Conservation (phyloP, 306 rosid genomes). For the Inga leiocalycina region DNA sequence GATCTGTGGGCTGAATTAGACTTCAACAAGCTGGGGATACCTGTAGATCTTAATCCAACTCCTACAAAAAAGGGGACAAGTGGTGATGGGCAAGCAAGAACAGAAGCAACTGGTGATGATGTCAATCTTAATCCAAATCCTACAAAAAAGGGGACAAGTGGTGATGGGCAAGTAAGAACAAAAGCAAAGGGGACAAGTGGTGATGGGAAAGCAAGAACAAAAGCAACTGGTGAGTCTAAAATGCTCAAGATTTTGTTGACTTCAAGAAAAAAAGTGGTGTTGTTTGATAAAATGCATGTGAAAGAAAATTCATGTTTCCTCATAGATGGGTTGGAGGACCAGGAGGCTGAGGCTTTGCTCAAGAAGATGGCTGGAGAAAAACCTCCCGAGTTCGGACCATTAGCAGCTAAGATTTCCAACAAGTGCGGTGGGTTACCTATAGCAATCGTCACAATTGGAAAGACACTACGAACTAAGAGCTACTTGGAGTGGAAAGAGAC, state of each 20-base stretch:
- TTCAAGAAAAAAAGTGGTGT: neutral
- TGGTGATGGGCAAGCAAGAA: too few relatives aligned
- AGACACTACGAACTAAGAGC: neutral
- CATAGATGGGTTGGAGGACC: neutral
- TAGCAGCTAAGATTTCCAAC: neutral
- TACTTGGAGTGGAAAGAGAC: neutral
- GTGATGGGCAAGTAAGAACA: too few relatives aligned
- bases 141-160: too few relatives aligned
- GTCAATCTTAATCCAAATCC: neutral
- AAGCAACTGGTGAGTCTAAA: neutral
- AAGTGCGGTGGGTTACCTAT: conserved; percentile 14
- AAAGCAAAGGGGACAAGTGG: neutral
- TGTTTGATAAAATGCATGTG: conserved; percentile 5
- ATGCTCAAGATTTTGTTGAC: conserved; percentile 14
- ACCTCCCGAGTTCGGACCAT: neutral
- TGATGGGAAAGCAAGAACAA: neutral
- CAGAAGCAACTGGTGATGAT: neutral
- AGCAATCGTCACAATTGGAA: neutral
- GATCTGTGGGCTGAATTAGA: conserved; percentile 18
- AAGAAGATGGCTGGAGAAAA: neutral
- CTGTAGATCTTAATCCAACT: neutral
- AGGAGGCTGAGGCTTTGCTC: neutral
- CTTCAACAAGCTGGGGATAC: conserved; percentile 9
- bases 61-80: too few relatives aligned
- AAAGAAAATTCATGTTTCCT: neutral